These are phyloP conservation scores for Colletotrichum siamense DNA, from an alignment of 2,329 filamentous ascomycete genomes.

Conservation along the genomic window DNA sequence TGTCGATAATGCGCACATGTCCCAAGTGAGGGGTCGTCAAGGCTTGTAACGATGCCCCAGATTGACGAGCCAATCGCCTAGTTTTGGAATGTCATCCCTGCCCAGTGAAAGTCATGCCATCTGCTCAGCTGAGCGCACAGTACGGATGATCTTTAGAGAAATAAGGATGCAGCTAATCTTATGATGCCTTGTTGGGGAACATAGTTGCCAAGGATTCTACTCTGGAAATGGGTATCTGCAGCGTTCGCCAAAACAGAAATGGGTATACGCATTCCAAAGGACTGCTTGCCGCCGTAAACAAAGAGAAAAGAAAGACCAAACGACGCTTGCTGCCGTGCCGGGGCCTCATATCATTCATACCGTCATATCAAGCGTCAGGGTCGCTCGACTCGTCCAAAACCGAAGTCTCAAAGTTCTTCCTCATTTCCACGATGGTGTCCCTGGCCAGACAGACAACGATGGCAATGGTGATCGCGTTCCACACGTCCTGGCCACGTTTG, in stretches of 20 bases:
- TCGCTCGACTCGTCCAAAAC: conserved; percentile 38
- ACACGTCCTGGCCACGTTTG: conserved; percentile 44
- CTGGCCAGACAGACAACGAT: conserved; percentile 44
- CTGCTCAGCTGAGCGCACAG: background rate
- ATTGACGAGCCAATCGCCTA: background rate
- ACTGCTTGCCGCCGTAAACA: background rate
- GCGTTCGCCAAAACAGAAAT: background rate
- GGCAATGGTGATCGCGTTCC: conserved; percentile 50
- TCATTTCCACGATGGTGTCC: conserved; percentile 40
- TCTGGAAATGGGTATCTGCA: conserved; percentile 4
- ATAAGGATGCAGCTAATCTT: background rate
- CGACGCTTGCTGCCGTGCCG: background rate
- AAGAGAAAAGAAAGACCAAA: background rate
- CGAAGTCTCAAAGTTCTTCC: conserved; percentile 39
- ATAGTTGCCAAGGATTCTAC: background rate
- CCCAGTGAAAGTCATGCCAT: background rate
- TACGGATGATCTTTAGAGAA: background rate
- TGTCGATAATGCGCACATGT: background rate
- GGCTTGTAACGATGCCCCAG: background rate
- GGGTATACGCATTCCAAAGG: conserved; percentile 17
- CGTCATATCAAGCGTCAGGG: conserved; percentile 37
- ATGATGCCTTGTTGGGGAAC: background rate
- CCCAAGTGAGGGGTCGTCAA: background rate
- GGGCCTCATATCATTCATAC: background rate
- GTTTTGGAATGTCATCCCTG: background rate